Evolutionary conservation across 2,329 filamentous ascomycete genomes (phyloP), one percentile per base, ranked within the genome.

Genomic region (Colletotrichum karsti): DNA sequence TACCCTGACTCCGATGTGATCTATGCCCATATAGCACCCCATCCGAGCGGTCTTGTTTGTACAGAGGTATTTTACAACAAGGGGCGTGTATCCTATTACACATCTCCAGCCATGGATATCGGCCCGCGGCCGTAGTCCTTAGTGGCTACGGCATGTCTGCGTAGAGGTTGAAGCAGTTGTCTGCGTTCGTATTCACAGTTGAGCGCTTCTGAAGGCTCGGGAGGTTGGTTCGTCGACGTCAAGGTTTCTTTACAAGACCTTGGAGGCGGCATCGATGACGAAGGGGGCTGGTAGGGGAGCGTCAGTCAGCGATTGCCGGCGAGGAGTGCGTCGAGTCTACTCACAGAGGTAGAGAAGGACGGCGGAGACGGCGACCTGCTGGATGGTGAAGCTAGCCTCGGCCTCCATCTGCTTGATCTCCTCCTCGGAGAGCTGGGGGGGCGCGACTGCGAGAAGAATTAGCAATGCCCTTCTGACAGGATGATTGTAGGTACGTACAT

Each of bases 261-360:
- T 80, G 74, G 81, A 81, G 63, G 82, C 78, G 72, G 84, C 83
- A 69, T 90, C 86, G 74, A 90, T 81, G 71, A 85, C 83, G 74
- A 90, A 90, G 59, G 88, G 88, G 63, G 87, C 88, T 90, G 59
- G n/a, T 28, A 18, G 37, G 7, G n/a, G 1, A 41, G 20, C 12
- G n/a, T 57, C 58, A 53, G 53, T 7, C 10, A 37, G 20, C 9
- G 7, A 18, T n/a, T 35, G 33, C 10, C 22, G 39, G 1, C 26
- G 39, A 10, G 24, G 35, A 1, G 2, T 42, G 37, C 5, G 13
- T 13, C 8, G 13, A 20, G 18, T 39, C n/a, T 8, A 77, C 92
- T 64, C 89, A 96, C 93, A 93, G 69, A 96, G 82, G 78, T 95
- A 95, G 54, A 96, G 86, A 55, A 92, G 79, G 41, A 91, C 84